Base-by-base conservation (phyloP, 1,139 yeast species). In the Yamadazyma pseudoaaseri region DNA sequence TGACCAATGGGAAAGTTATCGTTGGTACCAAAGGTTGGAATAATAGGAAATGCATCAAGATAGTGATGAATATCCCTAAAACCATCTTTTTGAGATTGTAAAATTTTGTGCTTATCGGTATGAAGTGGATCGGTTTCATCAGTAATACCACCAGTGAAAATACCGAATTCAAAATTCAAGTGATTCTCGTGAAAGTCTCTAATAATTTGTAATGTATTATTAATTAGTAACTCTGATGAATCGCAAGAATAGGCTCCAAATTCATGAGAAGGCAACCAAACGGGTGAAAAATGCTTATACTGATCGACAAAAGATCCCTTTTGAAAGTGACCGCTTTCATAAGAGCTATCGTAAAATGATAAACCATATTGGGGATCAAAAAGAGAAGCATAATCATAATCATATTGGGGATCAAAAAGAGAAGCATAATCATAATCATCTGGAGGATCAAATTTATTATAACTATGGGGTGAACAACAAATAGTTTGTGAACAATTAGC, bases 231-330 rank as follows among this genome's bases (percentile, higher is more conserved):
- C 13, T 50, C 51, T 5, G 66, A 62, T 2, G 57, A 44, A 37
- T 56, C 65, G 43, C 66, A 60, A 11, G 41, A 29, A 41, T 60
- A 60, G 35, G 57, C 49, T 2, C 66, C 66, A 42, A 59, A 60
- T 26, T 55, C 56, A n/a, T n/a, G n/a, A n/a, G n/a, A n/a, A n/a
- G n/a, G n/a, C n/a, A n/a, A n/a, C n/a, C n/a, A n/a, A n/a, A n/a
- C n/a, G n/a, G n/a, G n/a, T n/a, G n/a, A n/a, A n/a, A n/a, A n/a
- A n/a, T n/a, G n/a, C n/a, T n/a, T n/a, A n/a, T n/a, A n/a, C n/a
- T n/a, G n/a, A n/a, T n/a, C n/a, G n/a, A n/a, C n/a, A n/a, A n/a
- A n/a, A n/a, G n/a, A n/a, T n/a, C n/a, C n/a, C n/a, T n/a, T n/a
- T n/a, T n/a, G n/a, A n/a, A n/a, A n/a, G n/a, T 51, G 53, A 11